phyloP scores from a whole-genome alignment of 306 rosid genomes.

The Quercus mongolica region DNA sequence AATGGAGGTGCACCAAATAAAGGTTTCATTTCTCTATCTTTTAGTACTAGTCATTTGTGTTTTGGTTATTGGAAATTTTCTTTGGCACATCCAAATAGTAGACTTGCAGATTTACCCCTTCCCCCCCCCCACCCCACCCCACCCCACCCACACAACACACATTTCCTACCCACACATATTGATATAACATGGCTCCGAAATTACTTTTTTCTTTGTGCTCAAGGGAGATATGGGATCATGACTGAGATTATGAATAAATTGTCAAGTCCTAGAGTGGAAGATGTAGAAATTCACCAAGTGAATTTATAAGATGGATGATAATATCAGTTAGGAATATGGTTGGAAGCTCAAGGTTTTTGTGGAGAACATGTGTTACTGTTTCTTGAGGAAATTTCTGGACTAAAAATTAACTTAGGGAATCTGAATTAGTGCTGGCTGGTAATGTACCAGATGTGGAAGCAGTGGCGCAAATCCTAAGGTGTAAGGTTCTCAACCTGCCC shows the following conservation, averaged over 20 bases:
- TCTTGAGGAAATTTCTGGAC: too few species aligned
- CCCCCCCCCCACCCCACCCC: not conserved
- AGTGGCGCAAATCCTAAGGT: too few species aligned
- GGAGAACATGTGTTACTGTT: too few species aligned
- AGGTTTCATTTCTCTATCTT: constrained; percentile 46
- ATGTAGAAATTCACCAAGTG: not conserved
- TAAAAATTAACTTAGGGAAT: too few species aligned
- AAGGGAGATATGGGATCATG: not conserved
- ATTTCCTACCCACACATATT: not conserved
- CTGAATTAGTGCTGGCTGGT: too few species aligned
- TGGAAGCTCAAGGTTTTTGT: not conserved
- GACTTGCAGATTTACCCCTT: not conserved
- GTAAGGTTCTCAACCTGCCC: too few species aligned
- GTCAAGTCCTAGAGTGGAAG: not conserved
- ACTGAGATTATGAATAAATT: not conserved
- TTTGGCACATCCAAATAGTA: not conserved
- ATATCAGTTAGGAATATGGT: not conserved
- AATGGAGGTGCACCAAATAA: constrained; percentile 95
- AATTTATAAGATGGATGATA: not conserved
- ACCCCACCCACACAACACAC: not conserved
- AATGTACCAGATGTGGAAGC: too few species aligned
- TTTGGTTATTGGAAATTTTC: not conserved
- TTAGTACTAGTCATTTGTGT: constrained; percentile 9
- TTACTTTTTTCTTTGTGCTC: not conserved
- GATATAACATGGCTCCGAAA: not conserved